Evolutionary conservation across 495 filamentous ascomycete genomes (phyloP).

Genomic region (Penicillium lividum): DNA sequence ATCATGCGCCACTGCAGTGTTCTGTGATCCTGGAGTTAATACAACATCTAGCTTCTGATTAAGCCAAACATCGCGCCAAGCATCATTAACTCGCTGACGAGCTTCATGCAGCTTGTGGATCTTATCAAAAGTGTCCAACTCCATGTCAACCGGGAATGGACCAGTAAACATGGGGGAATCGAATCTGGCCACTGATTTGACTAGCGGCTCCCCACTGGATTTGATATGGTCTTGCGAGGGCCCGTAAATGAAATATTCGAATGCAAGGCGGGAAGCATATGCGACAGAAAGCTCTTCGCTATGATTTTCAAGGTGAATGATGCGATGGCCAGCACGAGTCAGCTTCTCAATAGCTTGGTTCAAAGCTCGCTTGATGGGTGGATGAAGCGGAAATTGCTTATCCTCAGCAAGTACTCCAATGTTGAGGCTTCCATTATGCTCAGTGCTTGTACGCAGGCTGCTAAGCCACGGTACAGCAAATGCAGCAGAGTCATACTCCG

Average conservation of each 20-base stretch:
- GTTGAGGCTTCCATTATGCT: slow-evolving; percentile 21
- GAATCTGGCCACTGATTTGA: slow-evolving; percentile 19
- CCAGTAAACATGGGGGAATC: slow-evolving; percentile 24
- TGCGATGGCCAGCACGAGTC: slow-evolving; percentile 39
- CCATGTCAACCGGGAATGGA: slow-evolving; percentile 30
- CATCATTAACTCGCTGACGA: slow-evolving; percentile 12
- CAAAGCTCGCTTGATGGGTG: slow-evolving; percentile 51
- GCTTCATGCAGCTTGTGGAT: slow-evolving; percentile 25
- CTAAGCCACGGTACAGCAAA: slow-evolving; percentile 19
- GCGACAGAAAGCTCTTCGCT: slow-evolving; percentile 14
- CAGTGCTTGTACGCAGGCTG: not conserved
- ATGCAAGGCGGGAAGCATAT: slow-evolving; percentile 23
- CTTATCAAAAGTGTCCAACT: slow-evolving; percentile 19
- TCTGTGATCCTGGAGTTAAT: slow-evolving; percentile 47
- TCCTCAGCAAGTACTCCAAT: slow-evolving; percentile 58
- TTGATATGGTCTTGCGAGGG: slow-evolving; percentile 29
- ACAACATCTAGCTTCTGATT: slow-evolving; percentile 45
- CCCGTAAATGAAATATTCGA: slow-evolving; percentile 33
- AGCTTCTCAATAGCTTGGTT: slow-evolving; percentile 42
- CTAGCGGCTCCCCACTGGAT: slow-evolving; percentile 31
- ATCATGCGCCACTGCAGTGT: slow-evolving; percentile 49
- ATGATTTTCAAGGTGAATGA: slow-evolving; percentile 36
- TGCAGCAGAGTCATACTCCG: slow-evolving; percentile 32
- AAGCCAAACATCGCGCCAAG: slow-evolving; percentile 29
- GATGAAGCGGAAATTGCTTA: slow-evolving; percentile 51